Base-by-base conservation (phyloP, 2,329 filamentous ascomycete species). In the Pleurostoma richardsiae region DNA sequence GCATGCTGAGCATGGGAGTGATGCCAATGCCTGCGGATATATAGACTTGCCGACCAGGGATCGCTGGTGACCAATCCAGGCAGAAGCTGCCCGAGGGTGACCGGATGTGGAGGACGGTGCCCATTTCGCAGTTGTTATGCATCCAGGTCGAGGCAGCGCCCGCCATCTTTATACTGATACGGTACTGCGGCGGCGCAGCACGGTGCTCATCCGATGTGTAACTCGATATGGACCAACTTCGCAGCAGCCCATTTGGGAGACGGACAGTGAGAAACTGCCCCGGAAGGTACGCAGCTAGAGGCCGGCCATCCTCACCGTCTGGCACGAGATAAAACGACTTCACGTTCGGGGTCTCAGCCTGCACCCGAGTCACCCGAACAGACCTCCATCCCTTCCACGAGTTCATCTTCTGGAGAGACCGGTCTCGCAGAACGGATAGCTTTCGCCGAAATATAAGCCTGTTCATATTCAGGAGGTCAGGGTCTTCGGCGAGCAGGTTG, bases 151-250 rank as follows among this genome's bases (percentile, higher is more conserved):
- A 58, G 8, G 48, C 49, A 3, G 38, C 28, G 7, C 47, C 50
- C 6, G 27, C 44, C 33, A 36, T 51, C 30, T 49, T 57, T 43
- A 59, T 52, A 50, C 53, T 59, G 30, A 59, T 40, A 10, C 56
- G 53, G 39, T 59, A 58, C 33, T 49, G 54, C 5, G 47, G 33
- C 7, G 56, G 56, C 6, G 44, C 47, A 10, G 52, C 19, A 19
- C 19, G 19, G 19, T 19, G 19, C 49, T 28, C 46, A 47, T 7
- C 46, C 41, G 5, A 45, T 42, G 48, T 19, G 19, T 48, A 59
- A 45, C 57, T 49, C 5, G 57, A 58, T 19, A 59, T 58, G 3
- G 50, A 55, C 56, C 56, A 59, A 29, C 43, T 58, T 19, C 56
- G 48, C 26, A 46, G 46, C 31, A 41, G 50, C 5, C 47, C 47